Percentiles rank a stretch among this genome's conserved stretches.
phyloP scores from a whole-genome alignment of 306 rosid genomes.

The Malus orientalis region DNA sequence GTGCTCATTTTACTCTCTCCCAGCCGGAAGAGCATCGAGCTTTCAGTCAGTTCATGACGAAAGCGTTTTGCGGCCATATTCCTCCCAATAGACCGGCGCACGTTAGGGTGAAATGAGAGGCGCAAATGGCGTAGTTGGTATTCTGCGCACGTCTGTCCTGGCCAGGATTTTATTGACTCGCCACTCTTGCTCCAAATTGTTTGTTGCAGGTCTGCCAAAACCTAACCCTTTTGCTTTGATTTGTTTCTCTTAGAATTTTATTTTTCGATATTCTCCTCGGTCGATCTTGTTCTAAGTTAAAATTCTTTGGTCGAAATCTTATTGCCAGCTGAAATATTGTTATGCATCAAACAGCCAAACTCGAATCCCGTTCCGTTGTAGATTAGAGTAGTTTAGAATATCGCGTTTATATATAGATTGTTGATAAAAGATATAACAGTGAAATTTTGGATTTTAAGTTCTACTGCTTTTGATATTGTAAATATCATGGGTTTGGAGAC shows the following conservation, averaged over 20 bases:
- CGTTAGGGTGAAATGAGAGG: slow-evolving; percentile 11
- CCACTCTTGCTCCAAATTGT: slow-evolving; percentile 34
- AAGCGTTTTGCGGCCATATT: not conserved
- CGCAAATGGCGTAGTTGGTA: slow-evolving; percentile 6
- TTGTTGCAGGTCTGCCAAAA: slow-evolving; percentile 38
- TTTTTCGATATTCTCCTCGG: not conserved
- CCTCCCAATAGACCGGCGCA: not conserved
- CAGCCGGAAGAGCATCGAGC: not conserved
- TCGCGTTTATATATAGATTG: not conserved
- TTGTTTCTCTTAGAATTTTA: not conserved
- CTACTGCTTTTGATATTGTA: no score
- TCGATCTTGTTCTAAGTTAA: not conserved
- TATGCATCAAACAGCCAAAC: not conserved
- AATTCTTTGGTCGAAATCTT: not conserved
- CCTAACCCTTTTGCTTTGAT: not conserved
- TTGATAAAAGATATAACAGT: not conserved
- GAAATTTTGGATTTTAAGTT: not conserved
- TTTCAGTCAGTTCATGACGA: not conserved
- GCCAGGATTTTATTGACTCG: slow-evolving; percentile 21
- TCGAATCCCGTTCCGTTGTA: not conserved
- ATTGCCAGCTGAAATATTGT: not conserved
- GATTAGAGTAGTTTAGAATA: not conserved
- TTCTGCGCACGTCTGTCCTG: slow-evolving; percentile 3
- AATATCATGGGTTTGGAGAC: not conserved
- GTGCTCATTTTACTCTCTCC: not conserved